phyloP scores from a whole-genome alignment of 1,139 yeast genomes.

The Komagataea norvegica region DNA sequence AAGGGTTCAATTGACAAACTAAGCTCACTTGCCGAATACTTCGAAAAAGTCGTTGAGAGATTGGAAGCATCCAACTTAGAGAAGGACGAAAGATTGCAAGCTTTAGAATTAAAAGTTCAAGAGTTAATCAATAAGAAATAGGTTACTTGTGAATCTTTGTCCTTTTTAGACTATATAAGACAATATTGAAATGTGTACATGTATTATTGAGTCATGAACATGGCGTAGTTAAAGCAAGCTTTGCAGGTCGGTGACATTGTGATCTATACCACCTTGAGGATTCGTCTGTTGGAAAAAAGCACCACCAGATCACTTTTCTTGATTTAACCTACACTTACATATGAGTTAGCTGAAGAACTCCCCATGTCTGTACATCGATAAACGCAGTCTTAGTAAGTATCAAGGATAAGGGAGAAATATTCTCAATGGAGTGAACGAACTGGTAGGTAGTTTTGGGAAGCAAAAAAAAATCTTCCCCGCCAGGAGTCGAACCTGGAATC shows the following conservation, averaged over 20 bases:
- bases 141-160: not conserved
- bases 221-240: too few species aligned
- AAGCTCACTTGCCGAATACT: conserved; percentile 47
- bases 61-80: conserved; percentile 51
- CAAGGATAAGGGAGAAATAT: too few species aligned
- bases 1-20: conserved; percentile 67
- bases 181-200: not conserved
- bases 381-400: too few species aligned
- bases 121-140: conserved; percentile 28
- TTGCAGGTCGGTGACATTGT: too few species aligned
- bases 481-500: conserved; percentile 95
- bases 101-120: conserved; percentile 41
- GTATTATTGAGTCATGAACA: too few species aligned
- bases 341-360: too few species aligned
- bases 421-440: too few species aligned
- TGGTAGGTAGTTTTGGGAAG: not conserved
- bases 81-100: conserved; percentile 54
- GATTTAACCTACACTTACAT: too few species aligned
- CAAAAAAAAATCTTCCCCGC: conserved; percentile 68
- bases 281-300: too few species aligned
- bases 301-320: too few species aligned
- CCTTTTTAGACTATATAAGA: not conserved
- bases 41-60: conserved; percentile 51
- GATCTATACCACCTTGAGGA: too few species aligned
- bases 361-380: too few species aligned